phyloP scores from a whole-genome alignment of 305 asterid genomes.

The Ajuga reptans region DNA sequence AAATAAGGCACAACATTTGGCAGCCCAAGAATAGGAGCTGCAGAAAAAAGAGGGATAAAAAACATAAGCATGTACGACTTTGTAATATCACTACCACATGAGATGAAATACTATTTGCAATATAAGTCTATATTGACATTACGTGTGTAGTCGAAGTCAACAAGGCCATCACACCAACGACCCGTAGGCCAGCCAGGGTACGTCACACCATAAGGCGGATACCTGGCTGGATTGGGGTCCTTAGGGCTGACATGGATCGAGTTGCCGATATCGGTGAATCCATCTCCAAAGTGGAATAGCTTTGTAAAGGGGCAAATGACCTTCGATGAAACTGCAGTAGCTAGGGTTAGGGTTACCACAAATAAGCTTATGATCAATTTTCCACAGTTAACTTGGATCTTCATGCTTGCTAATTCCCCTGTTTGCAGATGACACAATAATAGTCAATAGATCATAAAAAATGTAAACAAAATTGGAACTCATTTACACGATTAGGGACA shows the following conservation, averaged over 20 bases:
- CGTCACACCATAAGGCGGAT: background rate
- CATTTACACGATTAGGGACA: too few species aligned
- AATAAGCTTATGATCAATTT: background rate
- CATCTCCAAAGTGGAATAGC: conserved; percentile 10
- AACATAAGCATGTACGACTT: too few species aligned
- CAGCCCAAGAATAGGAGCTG: too few species aligned
- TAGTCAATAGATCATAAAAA: too few species aligned
- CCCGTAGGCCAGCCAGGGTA: conserved; percentile 7
- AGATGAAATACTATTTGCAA: too few species aligned
- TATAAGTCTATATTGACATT: too few species aligned
- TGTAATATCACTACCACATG: too few species aligned
- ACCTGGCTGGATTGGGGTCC: background rate
- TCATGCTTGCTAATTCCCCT: background rate
- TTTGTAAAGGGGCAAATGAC: background rate
- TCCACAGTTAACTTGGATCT: background rate
- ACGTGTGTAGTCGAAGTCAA: background rate
- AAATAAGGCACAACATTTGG: too few species aligned
- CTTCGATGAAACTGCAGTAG: background rate
- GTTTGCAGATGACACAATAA: too few species aligned
- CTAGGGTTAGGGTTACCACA: background rate
- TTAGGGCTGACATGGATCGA: background rate
- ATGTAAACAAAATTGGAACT: too few species aligned
- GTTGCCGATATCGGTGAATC: conserved; percentile 7
- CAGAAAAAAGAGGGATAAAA: too few species aligned
- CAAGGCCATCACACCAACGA: conserved; percentile 10